Percentiles rank a stretch among this genome's conserved stretches.
phyloP scores from a whole-genome alignment of 208 protist genomes.

The Acanthamoeba healyi region DNA sequence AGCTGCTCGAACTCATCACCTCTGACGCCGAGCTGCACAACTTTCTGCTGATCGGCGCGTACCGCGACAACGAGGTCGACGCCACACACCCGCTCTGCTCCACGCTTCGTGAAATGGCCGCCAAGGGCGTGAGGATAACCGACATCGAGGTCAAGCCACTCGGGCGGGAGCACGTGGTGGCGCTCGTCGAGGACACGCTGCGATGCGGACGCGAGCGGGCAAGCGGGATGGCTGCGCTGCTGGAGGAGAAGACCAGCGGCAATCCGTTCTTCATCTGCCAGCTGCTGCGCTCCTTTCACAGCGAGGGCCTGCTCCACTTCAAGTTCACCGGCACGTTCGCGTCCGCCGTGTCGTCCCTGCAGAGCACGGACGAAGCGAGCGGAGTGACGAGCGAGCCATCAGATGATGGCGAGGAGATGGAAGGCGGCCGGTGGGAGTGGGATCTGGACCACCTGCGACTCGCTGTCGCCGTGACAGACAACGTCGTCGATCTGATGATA shows the following conservation, averaged over 20 bases:
- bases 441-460: background rate
- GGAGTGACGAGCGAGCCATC: background rate
- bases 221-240: background rate
- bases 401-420: background rate
- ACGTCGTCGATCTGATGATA: conserved; percentile 73
- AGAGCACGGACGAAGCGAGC: background rate
- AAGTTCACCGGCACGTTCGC: background rate
- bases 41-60: conserved; percentile 70
- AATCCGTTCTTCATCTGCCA: conserved; percentile 76
- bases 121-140: background rate
- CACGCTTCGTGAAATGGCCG: background rate
- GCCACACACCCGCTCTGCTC: conserved; percentile 19
- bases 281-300: conserved; percentile 68
- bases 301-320: conserved; percentile 25
- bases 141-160: conserved; percentile 67
- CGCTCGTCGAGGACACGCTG: conserved; percentile 63
- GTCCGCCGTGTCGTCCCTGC: no score
- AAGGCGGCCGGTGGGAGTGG: conserved; percentile 34
- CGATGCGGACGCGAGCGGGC: background rate
- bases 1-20: conserved; percentile 55
- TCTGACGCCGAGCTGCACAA: conserved; percentile 4
- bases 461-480: conserved; percentile 18
- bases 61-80: conserved; percentile 69
- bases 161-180: background rate
- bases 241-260: conserved; percentile 53